A percentile compares a stretch with the other conserved stretches of the same genome.
Conservation (phyloP, 1,284 basidiomycete genomes). For the Ceratobasidium sp. region DNA sequence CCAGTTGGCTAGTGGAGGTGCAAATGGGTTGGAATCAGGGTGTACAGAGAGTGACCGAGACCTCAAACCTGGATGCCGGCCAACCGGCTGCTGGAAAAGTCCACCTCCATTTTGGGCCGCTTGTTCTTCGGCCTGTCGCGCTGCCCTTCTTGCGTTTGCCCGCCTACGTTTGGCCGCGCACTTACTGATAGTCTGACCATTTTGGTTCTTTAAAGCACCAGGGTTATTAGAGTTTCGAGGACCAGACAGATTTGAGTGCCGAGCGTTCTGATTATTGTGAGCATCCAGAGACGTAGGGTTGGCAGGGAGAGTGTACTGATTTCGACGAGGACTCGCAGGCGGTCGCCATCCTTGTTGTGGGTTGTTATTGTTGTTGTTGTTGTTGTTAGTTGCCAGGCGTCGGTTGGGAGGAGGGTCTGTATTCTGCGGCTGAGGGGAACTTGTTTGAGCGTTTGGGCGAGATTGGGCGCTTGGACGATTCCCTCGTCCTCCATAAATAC, state of each 20-base stretch:
- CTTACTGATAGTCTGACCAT: background rate
- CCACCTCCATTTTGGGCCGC: too few species aligned
- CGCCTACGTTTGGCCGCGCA: background rate
- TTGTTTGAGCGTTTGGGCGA: too few species aligned
- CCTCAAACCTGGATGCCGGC: too few species aligned
- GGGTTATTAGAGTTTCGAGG: background rate
- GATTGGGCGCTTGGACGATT: too few species aligned
- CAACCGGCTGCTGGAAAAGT: too few species aligned
- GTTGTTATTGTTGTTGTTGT: slow-evolving; percentile 5
- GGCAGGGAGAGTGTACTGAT: background rate
- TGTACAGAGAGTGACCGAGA: too few species aligned
- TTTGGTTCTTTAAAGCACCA: background rate
- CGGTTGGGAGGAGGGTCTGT: too few species aligned
- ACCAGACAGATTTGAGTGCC: background rate
- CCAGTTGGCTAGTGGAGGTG: too few species aligned
- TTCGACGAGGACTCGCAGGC: background rate
- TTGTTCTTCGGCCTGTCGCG: too few species aligned
- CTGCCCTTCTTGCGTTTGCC: background rate
- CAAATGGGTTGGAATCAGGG: too few species aligned
- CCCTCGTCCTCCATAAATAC: too few species aligned
- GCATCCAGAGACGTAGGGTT: background rate
- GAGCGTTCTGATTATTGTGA: background rate
- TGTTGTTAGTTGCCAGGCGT: background rate
- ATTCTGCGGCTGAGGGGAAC: too few species aligned
- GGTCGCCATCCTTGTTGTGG: background rate